Percentiles rank a stretch among this genome's conserved stretches.
Evolutionary conservation across 2,329 filamentous ascomycete species (phyloP).

Genomic region (Colletotrichum sp.): DNA sequence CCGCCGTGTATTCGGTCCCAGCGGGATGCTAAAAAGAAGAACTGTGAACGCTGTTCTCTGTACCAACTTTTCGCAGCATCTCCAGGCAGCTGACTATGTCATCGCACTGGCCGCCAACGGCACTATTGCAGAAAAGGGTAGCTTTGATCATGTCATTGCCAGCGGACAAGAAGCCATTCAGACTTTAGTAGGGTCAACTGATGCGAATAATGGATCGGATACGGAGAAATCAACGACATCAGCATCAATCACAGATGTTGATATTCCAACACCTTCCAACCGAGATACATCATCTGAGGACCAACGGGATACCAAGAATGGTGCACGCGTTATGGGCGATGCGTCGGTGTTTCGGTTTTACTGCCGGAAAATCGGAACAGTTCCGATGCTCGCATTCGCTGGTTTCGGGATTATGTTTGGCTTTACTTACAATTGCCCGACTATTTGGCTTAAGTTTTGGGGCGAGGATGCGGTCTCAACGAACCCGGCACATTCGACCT

Average conservation of each 20-base stretch:
- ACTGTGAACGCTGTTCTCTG: not conserved
- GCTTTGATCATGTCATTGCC: constrained; percentile 38
- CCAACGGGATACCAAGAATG: not conserved
- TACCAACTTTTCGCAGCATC: not conserved
- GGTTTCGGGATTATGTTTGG: constrained; percentile 16
- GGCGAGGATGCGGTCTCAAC: constrained; percentile 30
- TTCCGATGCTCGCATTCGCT: not conserved
- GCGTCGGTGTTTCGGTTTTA: not conserved
- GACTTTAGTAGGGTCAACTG: constrained; percentile 27
- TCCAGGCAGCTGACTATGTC: constrained; percentile 30
- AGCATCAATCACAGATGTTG: not conserved
- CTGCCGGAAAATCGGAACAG: not conserved
- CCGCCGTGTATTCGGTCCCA: constrained; percentile 29
- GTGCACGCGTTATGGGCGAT: not conserved
- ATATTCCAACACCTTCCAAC: not conserved
- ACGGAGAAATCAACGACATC: not conserved
- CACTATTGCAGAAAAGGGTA: constrained; percentile 43
- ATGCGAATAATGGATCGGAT: not conserved
- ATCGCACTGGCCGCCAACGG: constrained; percentile 45
- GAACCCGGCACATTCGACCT: constrained; percentile 7
- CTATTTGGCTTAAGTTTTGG: constrained; percentile 48
- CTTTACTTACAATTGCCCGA: constrained; percentile 32
- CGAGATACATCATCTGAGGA: not conserved
- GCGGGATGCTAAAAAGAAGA: constrained; percentile 14
- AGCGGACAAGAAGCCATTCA: constrained; percentile 39